phyloP scores from a whole-genome alignment of 1,284 basidiomycete species.

The Vanrija humicola region DNA sequence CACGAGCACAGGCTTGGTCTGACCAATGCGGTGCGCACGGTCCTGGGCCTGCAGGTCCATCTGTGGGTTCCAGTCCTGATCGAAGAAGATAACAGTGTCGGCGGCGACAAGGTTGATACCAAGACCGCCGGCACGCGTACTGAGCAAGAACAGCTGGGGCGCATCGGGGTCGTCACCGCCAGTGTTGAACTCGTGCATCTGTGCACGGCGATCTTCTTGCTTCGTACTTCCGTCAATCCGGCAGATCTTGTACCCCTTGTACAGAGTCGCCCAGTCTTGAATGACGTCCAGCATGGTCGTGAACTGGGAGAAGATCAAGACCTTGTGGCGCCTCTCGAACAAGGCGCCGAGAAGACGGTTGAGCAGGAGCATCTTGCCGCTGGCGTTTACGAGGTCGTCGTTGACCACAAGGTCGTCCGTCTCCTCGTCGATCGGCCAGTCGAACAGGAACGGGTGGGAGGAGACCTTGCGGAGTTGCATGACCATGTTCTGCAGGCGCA shows the following conservation, averaged over 20 bases:
- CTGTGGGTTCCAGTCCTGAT: slow-evolving; percentile 94
- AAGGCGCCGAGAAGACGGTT: slow-evolving; percentile 81
- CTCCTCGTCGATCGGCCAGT: slow-evolving; percentile 71
- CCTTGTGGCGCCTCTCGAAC: slow-evolving; percentile 80
- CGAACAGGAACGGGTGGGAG: slow-evolving; percentile 88
- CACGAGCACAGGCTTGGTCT: slow-evolving; percentile 80
- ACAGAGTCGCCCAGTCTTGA: slow-evolving; percentile 77
- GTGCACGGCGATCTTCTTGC: slow-evolving; percentile 70
- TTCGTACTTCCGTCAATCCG: slow-evolving; percentile 84
- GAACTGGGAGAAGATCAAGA: slow-evolving; percentile 89
- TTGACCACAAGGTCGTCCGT: slow-evolving; percentile 62
- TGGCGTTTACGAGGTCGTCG: slow-evolving; percentile 74
- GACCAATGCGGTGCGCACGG: slow-evolving; percentile 91
- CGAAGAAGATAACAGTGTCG: slow-evolving; percentile 92
- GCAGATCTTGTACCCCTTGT: slow-evolving; percentile 75
- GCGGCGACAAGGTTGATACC: slow-evolving; percentile 90
- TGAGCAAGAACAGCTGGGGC: slow-evolving; percentile 79
- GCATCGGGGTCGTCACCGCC: slow-evolving; percentile 63
- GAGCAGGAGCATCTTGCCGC: slow-evolving; percentile 95
- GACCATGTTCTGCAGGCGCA: slow-evolving; percentile 85
- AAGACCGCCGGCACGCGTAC: slow-evolving; percentile 86
- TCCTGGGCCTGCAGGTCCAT: slow-evolving; percentile 97
- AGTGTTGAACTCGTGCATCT: slow-evolving; percentile 82
- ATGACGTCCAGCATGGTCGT: slow-evolving; percentile 95
- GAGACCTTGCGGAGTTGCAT: slow-evolving; percentile 88